Conservation (phyloP, 139 green algal species). For the Desmodesmus armatus region DNA sequence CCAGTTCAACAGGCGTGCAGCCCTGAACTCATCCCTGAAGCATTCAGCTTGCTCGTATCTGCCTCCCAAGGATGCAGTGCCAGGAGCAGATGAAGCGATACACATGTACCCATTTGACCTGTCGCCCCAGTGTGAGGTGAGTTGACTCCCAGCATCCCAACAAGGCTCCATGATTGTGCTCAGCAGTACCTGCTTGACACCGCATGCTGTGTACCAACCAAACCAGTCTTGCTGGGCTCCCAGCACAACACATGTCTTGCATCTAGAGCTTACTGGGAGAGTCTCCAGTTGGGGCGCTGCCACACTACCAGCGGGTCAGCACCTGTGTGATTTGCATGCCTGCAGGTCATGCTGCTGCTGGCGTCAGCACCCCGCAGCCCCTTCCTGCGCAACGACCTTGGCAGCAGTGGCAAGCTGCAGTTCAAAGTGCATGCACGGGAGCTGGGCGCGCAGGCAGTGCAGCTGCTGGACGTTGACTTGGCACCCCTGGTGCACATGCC, state of each 20-base stretch:
- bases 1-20: constrained; percentile 32
- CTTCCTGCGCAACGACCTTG: constrained; percentile 33
- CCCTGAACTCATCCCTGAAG: constrained; percentile 30
- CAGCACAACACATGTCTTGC: no score
- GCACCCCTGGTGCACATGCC: constrained; percentile 12
- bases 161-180: no score
- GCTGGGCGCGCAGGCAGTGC: constrained; percentile 8
- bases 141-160: no score
- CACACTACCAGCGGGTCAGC: not conserved
- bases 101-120: constrained; percentile 45
- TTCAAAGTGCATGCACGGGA: constrained; percentile 34
- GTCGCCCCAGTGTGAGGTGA: constrained; percentile 44
- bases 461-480: constrained; percentile 44
- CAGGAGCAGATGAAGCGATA: constrained; percentile 9
- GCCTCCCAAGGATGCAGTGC: constrained; percentile 18
- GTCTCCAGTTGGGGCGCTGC: no score
- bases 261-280: no score
- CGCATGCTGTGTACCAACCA: no score
- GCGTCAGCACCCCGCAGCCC: constrained; percentile 10
- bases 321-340: not conserved
- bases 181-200: no score
- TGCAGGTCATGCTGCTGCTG: constrained; percentile 45
- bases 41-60: constrained; percentile 38
- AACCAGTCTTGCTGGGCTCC: no score
- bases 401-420: constrained; percentile 16